Evolutionary conservation across 805 yeast genomes (phyloP).

Genomic region (Candida ponderosae): DNA sequence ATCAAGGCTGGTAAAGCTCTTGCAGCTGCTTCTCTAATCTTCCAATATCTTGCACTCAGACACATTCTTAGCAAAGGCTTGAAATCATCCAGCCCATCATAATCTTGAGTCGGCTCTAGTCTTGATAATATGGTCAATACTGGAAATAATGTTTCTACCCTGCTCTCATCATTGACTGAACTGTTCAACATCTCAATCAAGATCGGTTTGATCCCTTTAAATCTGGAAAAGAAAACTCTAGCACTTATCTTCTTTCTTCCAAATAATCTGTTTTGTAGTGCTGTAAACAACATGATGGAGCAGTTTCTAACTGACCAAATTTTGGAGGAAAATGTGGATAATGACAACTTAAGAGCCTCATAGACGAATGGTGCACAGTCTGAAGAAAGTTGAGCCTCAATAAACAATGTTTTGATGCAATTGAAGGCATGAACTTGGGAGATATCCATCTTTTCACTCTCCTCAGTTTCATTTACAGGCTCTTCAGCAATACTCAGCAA

Average conservation of each 20-base stretch:
- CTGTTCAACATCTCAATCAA: conserved; percentile 35
- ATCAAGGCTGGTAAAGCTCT: conserved; percentile 51
- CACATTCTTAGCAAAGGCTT: conserved; percentile 37
- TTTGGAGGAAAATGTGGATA: conserved; percentile 53
- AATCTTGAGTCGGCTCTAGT: conserved; percentile 52
- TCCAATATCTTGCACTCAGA: conserved; percentile 59
- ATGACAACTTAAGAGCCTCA: conserved; percentile 50
- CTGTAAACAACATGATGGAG: conserved; percentile 86
- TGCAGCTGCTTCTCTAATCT: conserved; percentile 83
- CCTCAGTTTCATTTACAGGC: conserved; percentile 39
- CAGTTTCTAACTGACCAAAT: conserved; percentile 89
- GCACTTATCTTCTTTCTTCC: conserved; percentile 54
- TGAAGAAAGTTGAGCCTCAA: conserved; percentile 59
- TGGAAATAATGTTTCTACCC: conserved; percentile 63
- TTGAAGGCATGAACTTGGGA: conserved; percentile 95
- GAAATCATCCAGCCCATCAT: conserved; percentile 46
- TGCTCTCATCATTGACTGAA: conserved; percentile 21
- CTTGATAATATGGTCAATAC: conserved; percentile 66
- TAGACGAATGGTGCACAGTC: conserved; percentile 45
- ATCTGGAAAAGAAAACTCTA: conserved; percentile 63
- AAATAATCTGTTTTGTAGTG: conserved; percentile 73
- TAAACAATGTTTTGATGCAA: conserved; percentile 67
- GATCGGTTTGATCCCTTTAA: conserved; percentile 40
- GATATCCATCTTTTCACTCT: conserved; percentile 52
- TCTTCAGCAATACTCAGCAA: conserved; percentile 47